Percentiles rank a stretch among this genome's conserved stretches.
phyloP scores from a whole-genome alignment of 225 moss, liverwort and hornwort species.

The Rhytidiadelphus loreus region DNA sequence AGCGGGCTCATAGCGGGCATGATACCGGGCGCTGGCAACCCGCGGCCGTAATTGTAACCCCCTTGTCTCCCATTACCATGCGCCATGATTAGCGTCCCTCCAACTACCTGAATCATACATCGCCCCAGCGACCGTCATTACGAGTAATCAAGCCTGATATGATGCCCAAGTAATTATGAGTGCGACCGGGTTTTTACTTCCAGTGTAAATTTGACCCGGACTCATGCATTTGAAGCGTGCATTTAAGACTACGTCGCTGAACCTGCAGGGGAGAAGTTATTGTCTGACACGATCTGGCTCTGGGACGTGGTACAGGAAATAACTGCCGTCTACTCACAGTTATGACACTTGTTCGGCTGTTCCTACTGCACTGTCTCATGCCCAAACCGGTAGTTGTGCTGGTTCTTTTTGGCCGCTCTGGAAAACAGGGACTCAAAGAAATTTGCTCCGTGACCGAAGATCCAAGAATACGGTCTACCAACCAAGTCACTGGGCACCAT shows the following conservation, averaged over 20 bases:
- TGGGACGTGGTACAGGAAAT: background rate
- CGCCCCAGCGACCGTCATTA: background rate
- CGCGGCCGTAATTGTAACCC: background rate
- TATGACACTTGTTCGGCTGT: background rate
- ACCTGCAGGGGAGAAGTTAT: background rate
- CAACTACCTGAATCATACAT: constrained; percentile 5
- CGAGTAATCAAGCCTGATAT: background rate
- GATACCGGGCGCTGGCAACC: background rate
- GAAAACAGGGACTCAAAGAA: background rate
- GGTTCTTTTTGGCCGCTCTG: background rate
- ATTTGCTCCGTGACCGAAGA: too few species aligned
- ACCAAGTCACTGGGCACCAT: background rate
- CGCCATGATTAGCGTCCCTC: constrained; percentile 1
- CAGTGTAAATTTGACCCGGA: too few species aligned
- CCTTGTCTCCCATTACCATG: constrained; percentile 2
- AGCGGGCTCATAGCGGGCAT: constrained; percentile 58
- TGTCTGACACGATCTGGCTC: background rate
- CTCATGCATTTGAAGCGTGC: background rate
- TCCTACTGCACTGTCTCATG: background rate
- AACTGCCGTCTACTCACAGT: background rate
- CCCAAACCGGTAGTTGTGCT: background rate
- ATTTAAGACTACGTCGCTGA: background rate
- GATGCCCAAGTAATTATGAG: background rate
- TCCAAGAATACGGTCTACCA: background rate
- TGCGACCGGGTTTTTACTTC: background rate